Evolutionary conservation across 2,329 filamentous ascomycete genomes (phyloP), one percentile per base, ranked within the genome.

Genomic region (Trichoderma koningii): DNA sequence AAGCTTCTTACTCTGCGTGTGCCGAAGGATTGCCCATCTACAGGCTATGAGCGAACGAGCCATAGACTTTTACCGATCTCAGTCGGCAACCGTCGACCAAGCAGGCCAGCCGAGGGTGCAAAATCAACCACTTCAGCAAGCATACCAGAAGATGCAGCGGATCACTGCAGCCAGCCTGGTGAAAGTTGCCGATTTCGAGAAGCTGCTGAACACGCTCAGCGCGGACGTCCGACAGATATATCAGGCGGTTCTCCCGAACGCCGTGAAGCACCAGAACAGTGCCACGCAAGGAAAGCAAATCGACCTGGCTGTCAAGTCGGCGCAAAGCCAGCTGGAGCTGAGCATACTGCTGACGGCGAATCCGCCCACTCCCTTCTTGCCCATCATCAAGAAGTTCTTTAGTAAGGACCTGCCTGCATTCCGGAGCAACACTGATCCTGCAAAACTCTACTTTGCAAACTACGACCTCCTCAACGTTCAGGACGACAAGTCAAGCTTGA

Each of bases 401-500:
- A 81, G 81, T 38, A 79, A 80, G 30, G 84, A 87, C 52, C 76
- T 92, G 30, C 80, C 80, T 0, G 79, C 81, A 21, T 83, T 93
- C 62, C 81, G 84, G 47, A 79, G 79, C 5, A 81, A 84, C 63
- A 82, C 88, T 12, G 87, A 95, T 69, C 83, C 86, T 30, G 84
- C 88, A 10, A 83, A 83, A 66, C 81, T 96, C 55, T 91, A 90
- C 77, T 90, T 92, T 76, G 85, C 86, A 55, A 86, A 95, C 73
- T 91, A 88, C 63, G 82, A 81, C 55, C 84, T 91, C 73, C 80
- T 95, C 12, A 89, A 89, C 5, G 79, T 92, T 15, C 82, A 84
- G 10, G 83, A 88, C 61, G 85, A 88, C 66, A 76, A 76, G 15
- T 78, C 79, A 19, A 84, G 82, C 5, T 72, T 85, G 14, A 75